Evolutionary conservation across 1,284 basidiomycete species (phyloP).

Genomic region (Termitomyces sp.): DNA sequence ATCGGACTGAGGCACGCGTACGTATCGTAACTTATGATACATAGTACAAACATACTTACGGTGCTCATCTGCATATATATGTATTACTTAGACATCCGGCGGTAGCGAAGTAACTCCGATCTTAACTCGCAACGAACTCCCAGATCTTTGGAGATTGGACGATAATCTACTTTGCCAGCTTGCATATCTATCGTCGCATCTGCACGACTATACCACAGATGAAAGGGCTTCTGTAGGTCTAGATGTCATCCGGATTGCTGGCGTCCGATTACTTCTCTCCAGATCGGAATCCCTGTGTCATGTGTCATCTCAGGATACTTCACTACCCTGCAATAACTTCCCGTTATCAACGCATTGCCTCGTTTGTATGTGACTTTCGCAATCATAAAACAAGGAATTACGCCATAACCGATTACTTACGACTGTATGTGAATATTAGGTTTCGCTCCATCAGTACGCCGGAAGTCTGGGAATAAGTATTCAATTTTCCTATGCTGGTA

Average conservation of each 20-base stretch:
- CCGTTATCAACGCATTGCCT: constrained; percentile 4
- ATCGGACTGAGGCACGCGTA: not conserved
- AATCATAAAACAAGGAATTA: not conserved
- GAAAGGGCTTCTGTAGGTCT: not conserved
- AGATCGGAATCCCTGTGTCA: not conserved
- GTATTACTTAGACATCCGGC: not conserved
- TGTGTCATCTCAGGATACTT: constrained; percentile 1
- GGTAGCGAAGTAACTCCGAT: not conserved
- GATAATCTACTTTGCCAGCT: too few species aligned
- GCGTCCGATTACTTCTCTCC: not conserved
- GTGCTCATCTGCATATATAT: too few species aligned
- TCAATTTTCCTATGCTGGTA: not conserved
- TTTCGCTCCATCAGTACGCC: not conserved
- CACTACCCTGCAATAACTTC: not conserved
- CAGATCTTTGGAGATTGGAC: not conserved
- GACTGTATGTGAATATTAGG: not conserved
- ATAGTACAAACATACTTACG: too few species aligned
- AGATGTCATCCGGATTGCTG: not conserved
- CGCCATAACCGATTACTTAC: not conserved
- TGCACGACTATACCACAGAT: not conserved
- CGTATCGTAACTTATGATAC: not conserved
- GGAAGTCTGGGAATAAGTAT: not conserved
- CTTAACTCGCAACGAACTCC: not conserved
- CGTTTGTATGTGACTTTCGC: constrained; percentile 1
- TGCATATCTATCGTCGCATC: not conserved